Conservation (phyloP, 2,329 filamentous ascomycete genomes). For the Phoma herbarum region DNA sequence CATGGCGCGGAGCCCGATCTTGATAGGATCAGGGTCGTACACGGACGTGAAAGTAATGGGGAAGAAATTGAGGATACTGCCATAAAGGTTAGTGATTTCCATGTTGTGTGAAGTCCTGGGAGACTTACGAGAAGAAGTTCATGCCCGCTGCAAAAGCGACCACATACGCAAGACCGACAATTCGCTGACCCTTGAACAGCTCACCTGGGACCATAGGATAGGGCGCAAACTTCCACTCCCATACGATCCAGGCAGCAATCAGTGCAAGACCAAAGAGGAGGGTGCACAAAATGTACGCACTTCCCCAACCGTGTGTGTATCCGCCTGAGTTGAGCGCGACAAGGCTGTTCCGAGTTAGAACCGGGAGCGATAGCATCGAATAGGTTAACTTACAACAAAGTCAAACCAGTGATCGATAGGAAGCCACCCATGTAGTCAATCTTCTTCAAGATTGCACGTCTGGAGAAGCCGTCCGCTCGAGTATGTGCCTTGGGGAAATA, state of each 20-base stretch:
- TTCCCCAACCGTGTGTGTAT: conserved; percentile 52
- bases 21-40: conserved; percentile 41
- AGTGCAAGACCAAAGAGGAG: conserved; percentile 49
- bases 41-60: conserved; percentile 40
- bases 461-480: conserved; percentile 45
- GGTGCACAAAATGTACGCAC: conserved; percentile 49
- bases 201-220: conserved; percentile 53
- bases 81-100: background rate
- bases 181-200: conserved; percentile 46
- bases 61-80: conserved; percentile 44
- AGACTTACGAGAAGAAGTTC: conserved; percentile 39
- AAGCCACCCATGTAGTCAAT: conserved; percentile 46
- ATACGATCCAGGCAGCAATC: conserved; percentile 47
- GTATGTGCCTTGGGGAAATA: conserved; percentile 47
- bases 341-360: conserved; percentile 35
- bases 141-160: conserved; percentile 50
- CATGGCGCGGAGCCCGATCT: conserved; percentile 46
- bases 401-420: conserved; percentile 44
- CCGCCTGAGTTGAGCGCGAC: conserved; percentile 54
- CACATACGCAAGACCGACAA: conserved; percentile 43
- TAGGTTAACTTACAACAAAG: conserved; percentile 38
- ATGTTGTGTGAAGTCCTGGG: too few species aligned
- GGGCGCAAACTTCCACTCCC: conserved; percentile 51
- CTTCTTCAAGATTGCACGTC: conserved; percentile 39
- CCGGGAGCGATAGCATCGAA: background rate